These are phyloP conservation scores for Opeltia flavorubescens DNA, from an alignment of 495 filamentous ascomycete species.

Conservation along the genomic window DNA sequence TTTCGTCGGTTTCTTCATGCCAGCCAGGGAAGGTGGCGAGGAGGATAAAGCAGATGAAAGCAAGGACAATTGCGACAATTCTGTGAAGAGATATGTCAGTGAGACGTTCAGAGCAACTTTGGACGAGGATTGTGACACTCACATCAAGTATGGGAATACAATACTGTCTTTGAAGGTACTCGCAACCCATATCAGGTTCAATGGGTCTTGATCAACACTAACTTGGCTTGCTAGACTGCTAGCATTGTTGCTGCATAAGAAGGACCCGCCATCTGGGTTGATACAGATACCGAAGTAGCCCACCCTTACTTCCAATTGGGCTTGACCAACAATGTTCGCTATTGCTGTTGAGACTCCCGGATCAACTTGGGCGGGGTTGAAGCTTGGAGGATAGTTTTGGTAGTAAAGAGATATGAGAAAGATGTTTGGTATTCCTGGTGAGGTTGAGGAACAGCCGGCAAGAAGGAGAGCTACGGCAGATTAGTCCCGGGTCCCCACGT, in stretches of 20 bases:
- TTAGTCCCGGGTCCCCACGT: not conserved
- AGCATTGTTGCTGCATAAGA: slow-evolving; percentile 54
- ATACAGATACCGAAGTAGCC: slow-evolving; percentile 62
- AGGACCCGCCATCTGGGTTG: slow-evolving; percentile 45
- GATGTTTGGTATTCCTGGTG: slow-evolving; percentile 51
- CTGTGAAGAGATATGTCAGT: slow-evolving; percentile 22
- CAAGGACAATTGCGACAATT: slow-evolving; percentile 55
- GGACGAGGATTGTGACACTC: slow-evolving; percentile 2
- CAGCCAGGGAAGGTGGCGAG: slow-evolving; percentile 61
- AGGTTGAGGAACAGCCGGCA: slow-evolving; percentile 56
- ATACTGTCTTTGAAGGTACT: slow-evolving; percentile 59
- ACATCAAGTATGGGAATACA: slow-evolving; percentile 56
- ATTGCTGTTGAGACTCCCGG: slow-evolving; percentile 61
- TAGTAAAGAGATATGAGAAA: slow-evolving; percentile 63
- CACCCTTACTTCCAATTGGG: slow-evolving; percentile 52
- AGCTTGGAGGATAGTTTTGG: slow-evolving; percentile 43
- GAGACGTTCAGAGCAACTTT: not conserved
- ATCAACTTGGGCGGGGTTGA: slow-evolving; percentile 64
- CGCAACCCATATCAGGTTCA: slow-evolving; percentile 60
- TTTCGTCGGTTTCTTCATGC: slow-evolving; percentile 47
- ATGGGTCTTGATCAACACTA: slow-evolving; percentile 50
- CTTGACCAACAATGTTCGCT: slow-evolving; percentile 48
- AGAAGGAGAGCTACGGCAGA: slow-evolving; percentile 40
- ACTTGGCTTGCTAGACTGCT: slow-evolving; percentile 49
- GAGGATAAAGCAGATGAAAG: slow-evolving; percentile 55